These are phyloP conservation scores for Suhomyces emberorum DNA, from an alignment of 805 yeast genomes.

Conservation along the genomic window DNA sequence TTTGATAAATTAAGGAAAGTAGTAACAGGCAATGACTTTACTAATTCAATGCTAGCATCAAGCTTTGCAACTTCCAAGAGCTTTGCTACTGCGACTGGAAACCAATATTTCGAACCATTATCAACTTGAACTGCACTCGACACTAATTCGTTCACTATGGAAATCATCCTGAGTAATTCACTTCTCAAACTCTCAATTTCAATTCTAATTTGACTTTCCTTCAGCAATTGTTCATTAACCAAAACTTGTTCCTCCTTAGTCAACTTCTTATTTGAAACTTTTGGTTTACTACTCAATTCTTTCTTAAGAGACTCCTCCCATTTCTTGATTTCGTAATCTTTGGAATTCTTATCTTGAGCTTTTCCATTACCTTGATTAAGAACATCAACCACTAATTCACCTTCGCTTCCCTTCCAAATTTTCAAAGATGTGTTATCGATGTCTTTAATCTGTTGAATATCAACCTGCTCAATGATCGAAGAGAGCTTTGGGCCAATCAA, in stretches of 20 bases:
- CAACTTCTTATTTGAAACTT: slow-evolving; percentile 47
- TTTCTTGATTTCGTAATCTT: slow-evolving; percentile 77
- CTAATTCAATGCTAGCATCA: slow-evolving; percentile 26
- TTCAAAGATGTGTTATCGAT: slow-evolving; percentile 49
- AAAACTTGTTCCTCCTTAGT: slow-evolving; percentile 72
- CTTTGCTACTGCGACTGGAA: slow-evolving; percentile 55
- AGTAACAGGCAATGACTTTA: slow-evolving; percentile 44
- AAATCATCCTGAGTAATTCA: slow-evolving; percentile 47
- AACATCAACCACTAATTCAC: slow-evolving; percentile 65
- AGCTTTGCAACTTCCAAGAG: slow-evolving; percentile 46
- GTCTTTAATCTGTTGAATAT: slow-evolving; percentile 27
- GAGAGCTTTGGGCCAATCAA: slow-evolving; percentile 51
- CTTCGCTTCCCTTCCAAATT: slow-evolving; percentile 70
- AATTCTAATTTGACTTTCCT: slow-evolving; percentile 57
- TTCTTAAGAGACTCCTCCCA: slow-evolving; percentile 88
- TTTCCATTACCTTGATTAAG: slow-evolving; percentile 41
- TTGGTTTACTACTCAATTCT: slow-evolving; percentile 61
- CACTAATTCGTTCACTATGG: slow-evolving; percentile 54
- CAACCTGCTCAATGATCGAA: slow-evolving; percentile 38
- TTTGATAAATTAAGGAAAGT: slow-evolving; percentile 55
- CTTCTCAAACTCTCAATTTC: slow-evolving; percentile 38
- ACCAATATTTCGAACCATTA: slow-evolving; percentile 71
- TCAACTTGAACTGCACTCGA: slow-evolving; percentile 49
- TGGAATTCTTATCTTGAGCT: slow-evolving; percentile 64
- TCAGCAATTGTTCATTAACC: slow-evolving; percentile 58